Conservation (phyloP, 495 filamentous ascomycete species). For the Xylaria scruposa region DNA sequence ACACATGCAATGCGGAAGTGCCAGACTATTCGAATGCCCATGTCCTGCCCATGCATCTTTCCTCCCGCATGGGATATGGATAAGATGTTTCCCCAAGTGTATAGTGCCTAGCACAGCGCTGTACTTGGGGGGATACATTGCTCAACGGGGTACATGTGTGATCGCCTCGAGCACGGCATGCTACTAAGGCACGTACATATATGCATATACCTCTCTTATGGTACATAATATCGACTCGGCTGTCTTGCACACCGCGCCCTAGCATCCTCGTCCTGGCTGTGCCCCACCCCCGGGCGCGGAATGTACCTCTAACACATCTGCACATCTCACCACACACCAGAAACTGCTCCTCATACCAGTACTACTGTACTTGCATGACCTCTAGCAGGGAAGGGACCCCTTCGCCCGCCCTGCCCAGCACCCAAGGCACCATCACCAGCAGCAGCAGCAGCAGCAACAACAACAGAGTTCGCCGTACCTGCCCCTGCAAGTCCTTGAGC, state of each 20-base stretch:
- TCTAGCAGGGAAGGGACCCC: constrained; percentile 1
- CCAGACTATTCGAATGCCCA: not conserved
- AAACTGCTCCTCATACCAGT: not conserved
- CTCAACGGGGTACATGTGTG: not conserved
- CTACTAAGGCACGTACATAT: not conserved
- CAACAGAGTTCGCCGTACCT: not conserved
- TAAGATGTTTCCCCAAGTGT: not conserved
- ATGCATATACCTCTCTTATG: not conserved
- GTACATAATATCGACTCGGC: not conserved
- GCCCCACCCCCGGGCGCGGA: constrained; percentile 1
- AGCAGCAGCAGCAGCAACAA: not conserved
- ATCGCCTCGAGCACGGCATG: not conserved
- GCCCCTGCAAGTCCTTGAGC: not conserved
- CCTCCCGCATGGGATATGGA: not conserved
- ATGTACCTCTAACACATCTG: not conserved
- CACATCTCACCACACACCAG: constrained; percentile 3
- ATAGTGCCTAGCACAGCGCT: too few species aligned
- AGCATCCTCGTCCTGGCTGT: not conserved
- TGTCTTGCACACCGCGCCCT: not conserved
- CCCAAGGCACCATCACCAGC: too few species aligned
- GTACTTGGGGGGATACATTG: constrained; percentile 4
- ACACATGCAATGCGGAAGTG: not conserved
- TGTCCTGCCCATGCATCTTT: not conserved
- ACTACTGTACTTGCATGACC: not conserved
- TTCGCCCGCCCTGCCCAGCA: constrained; percentile 1